A percentile compares a stretch with the other conserved stretches of the same genome.
phyloP scores from a whole-genome alignment of 2,329 filamentous ascomycete species.

The Shiraia bambusicola region DNA sequence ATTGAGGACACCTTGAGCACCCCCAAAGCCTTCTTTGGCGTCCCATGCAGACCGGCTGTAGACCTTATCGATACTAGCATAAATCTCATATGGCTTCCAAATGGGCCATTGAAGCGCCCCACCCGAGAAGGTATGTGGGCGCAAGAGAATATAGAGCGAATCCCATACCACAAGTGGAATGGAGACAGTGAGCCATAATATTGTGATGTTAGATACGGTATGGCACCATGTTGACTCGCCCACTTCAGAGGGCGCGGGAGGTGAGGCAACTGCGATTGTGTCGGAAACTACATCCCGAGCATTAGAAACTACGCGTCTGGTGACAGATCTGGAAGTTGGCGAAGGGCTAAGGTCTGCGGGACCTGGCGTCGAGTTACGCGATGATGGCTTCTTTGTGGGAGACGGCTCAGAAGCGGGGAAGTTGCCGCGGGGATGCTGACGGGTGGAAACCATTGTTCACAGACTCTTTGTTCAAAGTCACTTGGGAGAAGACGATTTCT shows the following conservation, averaged over 20 bases:
- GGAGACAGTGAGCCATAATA: conserved; percentile 73
- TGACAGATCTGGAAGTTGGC: conserved; percentile 17
- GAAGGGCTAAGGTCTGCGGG: conserved; percentile 22
- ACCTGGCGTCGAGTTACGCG: conserved; percentile 38
- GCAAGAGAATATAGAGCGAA: conserved; percentile 72
- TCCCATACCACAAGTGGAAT: conserved; percentile 83
- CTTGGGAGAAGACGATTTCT: too few relatives aligned
- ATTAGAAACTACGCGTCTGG: conserved; percentile 28
- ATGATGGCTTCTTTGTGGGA: conserved; percentile 36
- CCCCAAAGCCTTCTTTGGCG: conserved; percentile 69
- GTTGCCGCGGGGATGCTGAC: conserved; percentile 38
- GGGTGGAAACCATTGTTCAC: conserved; percentile 43
- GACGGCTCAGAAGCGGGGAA: conserved; percentile 41
- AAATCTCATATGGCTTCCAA: conserved; percentile 77
- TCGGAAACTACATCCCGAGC: conserved; percentile 15
- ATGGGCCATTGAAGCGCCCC: conserved; percentile 70
- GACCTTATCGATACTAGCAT: conserved; percentile 75
- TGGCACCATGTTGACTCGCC: conserved; percentile 54
- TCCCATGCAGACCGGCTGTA: conserved; percentile 77
- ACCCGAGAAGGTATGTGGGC: conserved; percentile 79
- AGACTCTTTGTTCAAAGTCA: too few relatives aligned
- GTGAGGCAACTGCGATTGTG: conserved; percentile 14
- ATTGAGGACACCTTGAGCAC: conserved; percentile 71
- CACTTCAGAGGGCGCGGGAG: conserved; percentile 25
- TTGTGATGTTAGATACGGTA: conserved; percentile 59